Base-by-base conservation (phyloP, 306 rosid species). In the Lupinus albus region DNA sequence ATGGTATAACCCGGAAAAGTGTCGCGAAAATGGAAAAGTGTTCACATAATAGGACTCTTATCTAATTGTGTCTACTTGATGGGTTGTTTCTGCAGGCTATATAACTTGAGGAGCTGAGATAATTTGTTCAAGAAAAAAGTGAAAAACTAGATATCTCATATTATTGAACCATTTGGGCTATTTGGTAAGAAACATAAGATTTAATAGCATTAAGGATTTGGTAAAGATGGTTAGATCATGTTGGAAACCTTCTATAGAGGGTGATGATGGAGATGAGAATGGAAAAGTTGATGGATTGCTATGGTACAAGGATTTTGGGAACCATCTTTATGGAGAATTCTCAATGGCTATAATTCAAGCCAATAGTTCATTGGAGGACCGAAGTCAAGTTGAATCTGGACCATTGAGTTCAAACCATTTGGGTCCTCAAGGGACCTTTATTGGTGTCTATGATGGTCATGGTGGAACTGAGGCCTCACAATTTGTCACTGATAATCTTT, bases 291-390 rank as follows among this genome's bases (percentile, higher is more conserved):
- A 92, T 62, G 93, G 95, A 15, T 32, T 89, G 50, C 62, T 89
- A 77, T 92, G 98, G 98, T 76, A 85, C 46, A 92, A 88, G 75
- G 98, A 92, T 80, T 80, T 89, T 71, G 98, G 96, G 51, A 79
- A 73, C 62, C 98, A 92, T 80, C 75, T 80, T 69, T 80, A 82
- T 78, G 98, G 98, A 16, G 84, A 76, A 21, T 89, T 84, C 76
- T 92, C 98, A 81, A 89, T 92, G 98, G 96, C 98, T 51, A 93
- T 84, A 36, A 74, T 92, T 70, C 98, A 92, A 54, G 96, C 98
- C 59, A 92, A 92, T 76, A 68, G 61, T 53, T 70, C 77, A 51
- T 62, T 92, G 70, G 98, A 92, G 57, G 98, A 92, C 88, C 87
- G 89, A 63, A 80, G 95, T 85, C 93, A 83, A 46, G 81, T 92